Percentiles rank a stretch among this genome's conserved stretches.
Evolutionary conservation across 2,329 filamentous ascomycete genomes (phyloP).

Genomic region (Fusarium torulosum): DNA sequence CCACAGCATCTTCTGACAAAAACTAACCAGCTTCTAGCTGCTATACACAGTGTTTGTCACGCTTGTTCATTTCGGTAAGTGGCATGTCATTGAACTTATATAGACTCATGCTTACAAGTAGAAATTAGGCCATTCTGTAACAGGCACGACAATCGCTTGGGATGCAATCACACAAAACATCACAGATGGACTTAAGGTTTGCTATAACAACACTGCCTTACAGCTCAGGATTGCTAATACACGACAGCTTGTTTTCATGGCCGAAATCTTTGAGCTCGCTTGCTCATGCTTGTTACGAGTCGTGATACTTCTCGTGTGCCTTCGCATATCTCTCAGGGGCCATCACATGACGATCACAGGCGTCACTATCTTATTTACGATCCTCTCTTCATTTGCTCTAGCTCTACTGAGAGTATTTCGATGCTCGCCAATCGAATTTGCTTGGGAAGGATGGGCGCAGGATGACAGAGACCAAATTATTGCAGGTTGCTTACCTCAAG

Average conservation of each 20-base stretch:
- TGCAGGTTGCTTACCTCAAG: constrained; percentile 40
- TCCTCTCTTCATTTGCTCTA: constrained; percentile 53
- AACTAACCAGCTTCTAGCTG: constrained; percentile 31
- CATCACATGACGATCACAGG: constrained; percentile 52
- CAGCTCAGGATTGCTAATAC: constrained; percentile 4
- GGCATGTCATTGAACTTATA: no score
- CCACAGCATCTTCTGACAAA: neutral
- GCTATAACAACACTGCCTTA: neutral
- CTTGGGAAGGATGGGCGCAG: constrained; percentile 47
- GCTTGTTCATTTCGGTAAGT: constrained; percentile 31
- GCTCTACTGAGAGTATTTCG: constrained; percentile 57
- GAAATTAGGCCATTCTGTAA: constrained; percentile 23
- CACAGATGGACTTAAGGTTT: constrained; percentile 34
- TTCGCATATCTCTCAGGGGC: constrained; percentile 54
- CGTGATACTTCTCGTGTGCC: constrained; percentile 55
- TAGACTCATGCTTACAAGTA: constrained; percentile 2
- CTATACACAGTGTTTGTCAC: constrained; percentile 44
- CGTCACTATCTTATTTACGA: constrained; percentile 52
- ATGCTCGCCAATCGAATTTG: constrained; percentile 55
- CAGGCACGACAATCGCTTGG: constrained; percentile 9
- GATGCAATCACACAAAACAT: constrained; percentile 11
- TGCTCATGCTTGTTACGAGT: constrained; percentile 56
- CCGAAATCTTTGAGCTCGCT: constrained; percentile 54
- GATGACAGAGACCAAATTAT: constrained; percentile 13
- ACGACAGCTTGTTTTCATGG: constrained; percentile 48